phyloP scores from a whole-genome alignment of 2,329 filamentous ascomycete species.

The Phaeoacremonium minimum region DNA sequence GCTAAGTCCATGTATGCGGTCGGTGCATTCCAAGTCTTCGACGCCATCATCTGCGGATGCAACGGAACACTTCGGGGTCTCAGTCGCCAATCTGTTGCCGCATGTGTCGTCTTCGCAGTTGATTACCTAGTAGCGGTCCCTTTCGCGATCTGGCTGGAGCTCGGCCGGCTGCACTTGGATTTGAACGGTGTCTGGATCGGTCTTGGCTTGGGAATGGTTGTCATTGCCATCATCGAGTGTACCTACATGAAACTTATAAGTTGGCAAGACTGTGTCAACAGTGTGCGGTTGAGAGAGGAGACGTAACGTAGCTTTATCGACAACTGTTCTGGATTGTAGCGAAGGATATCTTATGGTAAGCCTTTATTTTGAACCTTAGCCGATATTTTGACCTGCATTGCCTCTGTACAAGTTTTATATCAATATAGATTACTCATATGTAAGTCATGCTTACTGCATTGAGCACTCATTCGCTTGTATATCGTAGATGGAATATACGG shows the following conservation, averaged over 20 bases:
- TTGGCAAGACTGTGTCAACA: slow-evolving; percentile 9
- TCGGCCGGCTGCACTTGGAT: slow-evolving; percentile 22
- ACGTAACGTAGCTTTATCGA: too few species aligned
- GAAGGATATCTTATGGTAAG: too few species aligned
- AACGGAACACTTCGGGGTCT: slow-evolving; percentile 33
- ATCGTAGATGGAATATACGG: too few species aligned
- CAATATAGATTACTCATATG: too few species aligned
- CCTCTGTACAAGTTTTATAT: too few species aligned
- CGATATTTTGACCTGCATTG: too few species aligned
- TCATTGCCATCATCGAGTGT: slow-evolving; percentile 24
- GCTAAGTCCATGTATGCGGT: slow-evolving; percentile 24
- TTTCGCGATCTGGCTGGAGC: slow-evolving; percentile 30
- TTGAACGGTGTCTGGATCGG: slow-evolving; percentile 30
- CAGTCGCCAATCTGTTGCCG: slow-evolving; percentile 30
- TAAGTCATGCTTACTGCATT: too few species aligned
- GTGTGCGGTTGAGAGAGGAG: slow-evolving; percentile 8
- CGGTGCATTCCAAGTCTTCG: slow-evolving; percentile 26
- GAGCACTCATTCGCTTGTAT: too few species aligned
- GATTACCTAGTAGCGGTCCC: slow-evolving; percentile 33
- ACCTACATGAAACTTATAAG: slow-evolving; percentile 21
- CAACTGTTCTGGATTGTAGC: too few species aligned
- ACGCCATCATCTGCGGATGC: slow-evolving; percentile 26
- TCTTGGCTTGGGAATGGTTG: slow-evolving; percentile 24
- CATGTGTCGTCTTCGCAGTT: slow-evolving; percentile 26
- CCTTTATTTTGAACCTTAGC: too few species aligned